A percentile compares a stretch with the other conserved stretches of the same genome.
Conservation (phyloP, 257 asterid genomes). For the Mentha longifolia region DNA sequence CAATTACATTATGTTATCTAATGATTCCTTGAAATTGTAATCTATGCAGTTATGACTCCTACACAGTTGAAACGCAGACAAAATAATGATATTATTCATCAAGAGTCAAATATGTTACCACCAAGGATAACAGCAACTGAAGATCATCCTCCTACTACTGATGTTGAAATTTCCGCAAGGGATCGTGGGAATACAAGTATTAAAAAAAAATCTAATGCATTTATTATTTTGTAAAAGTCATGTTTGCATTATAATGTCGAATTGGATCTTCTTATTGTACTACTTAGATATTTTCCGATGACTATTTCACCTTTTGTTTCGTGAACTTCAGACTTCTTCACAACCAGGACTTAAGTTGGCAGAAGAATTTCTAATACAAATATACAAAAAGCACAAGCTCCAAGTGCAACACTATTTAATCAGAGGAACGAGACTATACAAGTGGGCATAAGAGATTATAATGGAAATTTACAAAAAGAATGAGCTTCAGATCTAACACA, state of each 20-base stretch:
- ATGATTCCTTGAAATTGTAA: too few species aligned
- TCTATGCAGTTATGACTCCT: background rate
- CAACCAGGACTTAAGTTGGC: background rate
- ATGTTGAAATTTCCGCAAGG: background rate
- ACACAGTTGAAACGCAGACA: background rate
- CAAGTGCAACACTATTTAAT: background rate
- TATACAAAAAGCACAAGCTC: too few species aligned
- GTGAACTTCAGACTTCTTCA: too few species aligned
- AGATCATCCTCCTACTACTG: background rate
- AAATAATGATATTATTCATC: background rate
- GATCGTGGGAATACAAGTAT: background rate
- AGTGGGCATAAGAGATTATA: too few species aligned
- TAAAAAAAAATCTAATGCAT: background rate
- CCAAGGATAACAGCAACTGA: background rate
- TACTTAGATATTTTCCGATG: too few species aligned
- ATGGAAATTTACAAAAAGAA: too few species aligned
- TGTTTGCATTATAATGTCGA: background rate
- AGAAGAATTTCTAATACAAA: background rate
- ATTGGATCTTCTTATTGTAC: background rate
- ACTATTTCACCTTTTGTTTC: background rate
- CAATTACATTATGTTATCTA: too few species aligned
- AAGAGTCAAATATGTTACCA: background rate
- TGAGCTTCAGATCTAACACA: too few species aligned
- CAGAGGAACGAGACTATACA: background rate
- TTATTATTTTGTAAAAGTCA: too few species aligned